Evolutionary conservation across 352 stramenopile species (phyloP), one percentile per base, ranked within the genome.

Genomic region (Phytophthora constricta): DNA sequence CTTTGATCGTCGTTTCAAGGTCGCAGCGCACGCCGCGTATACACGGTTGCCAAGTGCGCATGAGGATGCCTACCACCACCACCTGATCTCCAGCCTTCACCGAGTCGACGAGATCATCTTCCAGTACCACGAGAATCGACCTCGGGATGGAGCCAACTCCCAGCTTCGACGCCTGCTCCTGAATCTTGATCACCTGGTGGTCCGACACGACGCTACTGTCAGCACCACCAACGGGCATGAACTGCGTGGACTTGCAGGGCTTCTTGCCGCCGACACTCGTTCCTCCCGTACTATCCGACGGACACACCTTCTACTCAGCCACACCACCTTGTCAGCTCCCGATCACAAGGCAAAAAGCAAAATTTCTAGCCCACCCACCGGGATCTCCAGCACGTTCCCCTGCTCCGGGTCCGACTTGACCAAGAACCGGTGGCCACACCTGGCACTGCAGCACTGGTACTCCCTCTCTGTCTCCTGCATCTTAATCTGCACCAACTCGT

Each of bases 21-120:
- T 98, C 89, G 56, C 93, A 98, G 49, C 97, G 91, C 9, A 96
- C 81, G 16, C 91, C 82, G 37, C 72, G 58, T 41, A 88, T 82
- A 26, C 78, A 80, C 9, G 87, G 90, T 48, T 86, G 84, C 97
- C 97, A 99, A 59, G 96, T 93, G 5, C 93, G 92, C 70, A 98
- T 85, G 19, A 99, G 77, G 42, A 92, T 97, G 4, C 97, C 97
- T 9, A 92, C 84, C 9, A 97, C 87, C 1, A 98, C 86, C 3
- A 99, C 96, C 61, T 99, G 95, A 76, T 99, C 97, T n/a, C 97
- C 97, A 37, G 97, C 95, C 71, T 99, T 91, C 19, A 92, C 83
- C 5, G 78, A 77, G 56, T 93, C 85, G 23, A 93, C 85, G 1
- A 93, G 62, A 25, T 91, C 81, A 48, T 99, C 91, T 62, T 97